A percentile compares a stretch with the other conserved stretches of the same genome.
These are phyloP conservation scores for Colletotrichum tofieldiae DNA, from an alignment of 2,329 filamentous ascomycete species.

Conservation along the genomic window DNA sequence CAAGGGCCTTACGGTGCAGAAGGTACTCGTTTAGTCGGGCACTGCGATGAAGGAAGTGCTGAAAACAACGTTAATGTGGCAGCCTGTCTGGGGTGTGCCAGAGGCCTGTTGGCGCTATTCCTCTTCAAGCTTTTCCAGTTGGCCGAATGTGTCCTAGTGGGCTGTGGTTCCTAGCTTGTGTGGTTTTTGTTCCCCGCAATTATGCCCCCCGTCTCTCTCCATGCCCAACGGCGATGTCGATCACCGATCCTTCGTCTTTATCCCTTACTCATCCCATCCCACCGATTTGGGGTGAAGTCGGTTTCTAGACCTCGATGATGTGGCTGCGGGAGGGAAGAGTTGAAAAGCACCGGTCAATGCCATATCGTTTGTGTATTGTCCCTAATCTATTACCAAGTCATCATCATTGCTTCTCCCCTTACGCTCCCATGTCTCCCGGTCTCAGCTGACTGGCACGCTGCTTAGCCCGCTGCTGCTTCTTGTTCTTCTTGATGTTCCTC, in stretches of 20 bases:
- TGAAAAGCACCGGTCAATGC: neutral
- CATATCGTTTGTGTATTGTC: neutral
- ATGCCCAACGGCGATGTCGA: neutral
- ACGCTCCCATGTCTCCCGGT: conserved; percentile 19
- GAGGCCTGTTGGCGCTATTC: neutral
- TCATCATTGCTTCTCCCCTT: neutral
- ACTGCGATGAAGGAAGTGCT: neutral
- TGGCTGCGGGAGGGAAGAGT: neutral
- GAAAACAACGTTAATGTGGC: neutral
- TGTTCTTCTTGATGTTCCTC: conserved; percentile 75
- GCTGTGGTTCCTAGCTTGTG: neutral
- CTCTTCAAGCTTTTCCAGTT: neutral
- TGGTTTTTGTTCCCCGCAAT: neutral
- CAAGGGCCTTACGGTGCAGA: neutral
- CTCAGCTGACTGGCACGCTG: conserved; percentile 22
- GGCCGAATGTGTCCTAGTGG: neutral
- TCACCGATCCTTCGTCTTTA: neutral
- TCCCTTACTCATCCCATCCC: neutral
- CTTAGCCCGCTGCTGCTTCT: conserved; percentile 31
- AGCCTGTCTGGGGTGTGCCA: neutral
- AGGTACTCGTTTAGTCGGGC: neutral
- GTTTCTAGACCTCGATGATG: neutral
- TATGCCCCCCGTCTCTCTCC: neutral
- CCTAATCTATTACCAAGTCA: neutral
- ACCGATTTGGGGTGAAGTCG: neutral